Evolutionary conservation across 176 grass and related monocot genomes (phyloP).

Genomic region (Avena atlantica): DNA sequence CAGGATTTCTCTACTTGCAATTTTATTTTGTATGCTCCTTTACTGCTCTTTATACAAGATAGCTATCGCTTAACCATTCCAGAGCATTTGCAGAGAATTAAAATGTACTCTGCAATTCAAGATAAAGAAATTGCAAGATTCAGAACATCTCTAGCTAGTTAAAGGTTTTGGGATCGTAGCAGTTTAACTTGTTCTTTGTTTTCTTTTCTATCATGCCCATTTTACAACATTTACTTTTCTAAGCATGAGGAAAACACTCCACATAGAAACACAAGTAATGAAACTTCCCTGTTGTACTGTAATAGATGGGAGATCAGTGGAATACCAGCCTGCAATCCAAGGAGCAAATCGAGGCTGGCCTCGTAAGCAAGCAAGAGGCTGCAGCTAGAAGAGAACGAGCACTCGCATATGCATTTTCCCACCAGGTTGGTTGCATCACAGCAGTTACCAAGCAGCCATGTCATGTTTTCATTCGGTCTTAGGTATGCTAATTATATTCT

Average conservation of each 20-base stretch:
- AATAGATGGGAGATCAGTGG: conserved; percentile 74
- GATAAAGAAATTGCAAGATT: not conserved
- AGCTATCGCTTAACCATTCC: not conserved
- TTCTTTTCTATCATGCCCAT: not conserved
- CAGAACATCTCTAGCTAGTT: not conserved
- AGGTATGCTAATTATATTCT: not conserved
- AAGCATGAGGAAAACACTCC: not conserved
- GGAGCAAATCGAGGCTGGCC: conserved; percentile 64
- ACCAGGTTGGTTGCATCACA: conserved; percentile 55
- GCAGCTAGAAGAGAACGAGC: conserved; percentile 73
- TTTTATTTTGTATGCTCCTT: not conserved
- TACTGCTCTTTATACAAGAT: not conserved
- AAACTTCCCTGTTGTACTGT: conserved; percentile 15
- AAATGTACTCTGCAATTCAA: not conserved
- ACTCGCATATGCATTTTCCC: conserved; percentile 74
- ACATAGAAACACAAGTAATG: not conserved
- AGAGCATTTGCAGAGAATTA: not conserved
- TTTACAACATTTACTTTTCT: not conserved
- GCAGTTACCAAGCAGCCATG: not conserved
- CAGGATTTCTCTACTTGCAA: not conserved
- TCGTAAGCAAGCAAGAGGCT: conserved; percentile 77
- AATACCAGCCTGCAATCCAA: conserved; percentile 73
- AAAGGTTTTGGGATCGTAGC: conserved; percentile 11
- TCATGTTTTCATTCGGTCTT: conserved; percentile 1
- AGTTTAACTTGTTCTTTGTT: conserved; percentile 5